phyloP scores from a whole-genome alignment of 2,329 filamentous ascomycete species.

The Exophiala viscosa region DNA sequence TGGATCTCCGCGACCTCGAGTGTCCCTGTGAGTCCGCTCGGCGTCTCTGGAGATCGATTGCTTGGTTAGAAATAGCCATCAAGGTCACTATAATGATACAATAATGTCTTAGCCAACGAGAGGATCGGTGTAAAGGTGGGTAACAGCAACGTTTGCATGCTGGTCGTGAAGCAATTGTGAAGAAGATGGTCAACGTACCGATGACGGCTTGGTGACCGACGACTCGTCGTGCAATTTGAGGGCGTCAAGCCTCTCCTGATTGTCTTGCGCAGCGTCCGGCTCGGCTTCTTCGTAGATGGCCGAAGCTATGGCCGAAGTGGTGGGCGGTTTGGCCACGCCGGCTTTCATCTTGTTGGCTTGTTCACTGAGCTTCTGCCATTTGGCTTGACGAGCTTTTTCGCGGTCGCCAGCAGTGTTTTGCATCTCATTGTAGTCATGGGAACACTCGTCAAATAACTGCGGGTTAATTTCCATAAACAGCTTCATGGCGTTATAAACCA shows the following conservation, averaged over 20 bases:
- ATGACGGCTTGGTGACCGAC: conserved; percentile 49
- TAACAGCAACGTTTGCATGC: not conserved
- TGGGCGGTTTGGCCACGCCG: conserved; percentile 34
- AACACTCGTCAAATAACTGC: conserved; percentile 96
- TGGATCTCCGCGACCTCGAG: conserved; percentile 23
- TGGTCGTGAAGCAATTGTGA: not conserved
- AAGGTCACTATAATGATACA: conserved; percentile 37
- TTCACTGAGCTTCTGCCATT: conserved; percentile 83
- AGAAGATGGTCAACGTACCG: conserved; percentile 39
- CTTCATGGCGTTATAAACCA: conserved; percentile 99
- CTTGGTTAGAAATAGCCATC: conserved; percentile 44
- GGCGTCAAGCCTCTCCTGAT: conserved; percentile 81
- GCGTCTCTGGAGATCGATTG: conserved; percentile 46
- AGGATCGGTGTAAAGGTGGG: conserved; percentile 21
- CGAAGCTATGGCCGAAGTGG: conserved; percentile 33
- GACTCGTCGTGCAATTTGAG: conserved; percentile 80
- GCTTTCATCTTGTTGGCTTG: conserved; percentile 69
- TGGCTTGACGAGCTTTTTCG: conserved; percentile 74
- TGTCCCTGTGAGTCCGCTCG: conserved; percentile 37
- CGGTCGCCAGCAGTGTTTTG: conserved; percentile 87
- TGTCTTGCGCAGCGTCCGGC: conserved; percentile 75
- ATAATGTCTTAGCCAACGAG: conserved; percentile 41
- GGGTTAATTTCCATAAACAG: conserved; percentile 99
- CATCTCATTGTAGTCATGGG: conserved; percentile 94
- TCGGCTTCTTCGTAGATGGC: conserved; percentile 55